phyloP scores from a whole-genome alignment of 2,329 filamentous ascomycete species.

The Cercospora berteroae region DNA sequence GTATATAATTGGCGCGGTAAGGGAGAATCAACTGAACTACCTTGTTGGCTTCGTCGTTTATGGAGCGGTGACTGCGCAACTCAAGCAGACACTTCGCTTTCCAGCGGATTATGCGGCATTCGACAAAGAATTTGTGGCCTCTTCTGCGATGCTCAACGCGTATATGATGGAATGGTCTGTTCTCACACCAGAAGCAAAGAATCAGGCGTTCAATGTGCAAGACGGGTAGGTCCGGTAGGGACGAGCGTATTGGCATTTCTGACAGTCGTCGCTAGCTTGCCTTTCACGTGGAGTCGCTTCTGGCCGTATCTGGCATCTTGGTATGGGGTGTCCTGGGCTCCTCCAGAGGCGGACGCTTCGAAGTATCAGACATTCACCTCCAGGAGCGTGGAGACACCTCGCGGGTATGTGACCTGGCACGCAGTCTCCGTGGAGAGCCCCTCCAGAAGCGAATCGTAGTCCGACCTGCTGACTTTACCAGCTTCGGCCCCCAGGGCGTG shows the following conservation, averaged over 20 bases:
- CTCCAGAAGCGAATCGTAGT: background rate
- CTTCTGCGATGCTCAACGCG: slow-evolving; percentile 47
- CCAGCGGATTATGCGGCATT: slow-evolving; percentile 46
- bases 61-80: slow-evolving; percentile 45
- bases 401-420: too few relatives aligned
- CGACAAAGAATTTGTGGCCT: slow-evolving; percentile 44
- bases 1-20: slow-evolving; percentile 50
- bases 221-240: slow-evolving; percentile 38
- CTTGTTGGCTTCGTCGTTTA: slow-evolving; percentile 50
- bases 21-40: slow-evolving; percentile 51
- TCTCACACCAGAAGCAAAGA: slow-evolving; percentile 38
- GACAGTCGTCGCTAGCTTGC: slow-evolving; percentile 13
- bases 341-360: slow-evolving; percentile 19
- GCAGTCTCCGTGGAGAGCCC: background rate
- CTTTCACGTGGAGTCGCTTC: slow-evolving; percentile 49
- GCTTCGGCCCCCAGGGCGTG: slow-evolving; percentile 21
- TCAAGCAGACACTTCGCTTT: slow-evolving; percentile 43
- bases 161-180: slow-evolving; percentile 52
- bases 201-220: slow-evolving; percentile 50
- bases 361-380: slow-evolving; percentile 18
- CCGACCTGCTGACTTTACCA: slow-evolving; percentile 4
- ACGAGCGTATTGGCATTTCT: background rate
- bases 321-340: slow-evolving; percentile 36
- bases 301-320: slow-evolving; percentile 48
- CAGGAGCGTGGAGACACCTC: slow-evolving; percentile 18